Percentiles rank a stretch among this genome's conserved stretches.
These are phyloP conservation scores for Aureobasidium subglaciale DNA, from an alignment of 2,329 filamentous ascomycete species.

Conservation along the genomic window DNA sequence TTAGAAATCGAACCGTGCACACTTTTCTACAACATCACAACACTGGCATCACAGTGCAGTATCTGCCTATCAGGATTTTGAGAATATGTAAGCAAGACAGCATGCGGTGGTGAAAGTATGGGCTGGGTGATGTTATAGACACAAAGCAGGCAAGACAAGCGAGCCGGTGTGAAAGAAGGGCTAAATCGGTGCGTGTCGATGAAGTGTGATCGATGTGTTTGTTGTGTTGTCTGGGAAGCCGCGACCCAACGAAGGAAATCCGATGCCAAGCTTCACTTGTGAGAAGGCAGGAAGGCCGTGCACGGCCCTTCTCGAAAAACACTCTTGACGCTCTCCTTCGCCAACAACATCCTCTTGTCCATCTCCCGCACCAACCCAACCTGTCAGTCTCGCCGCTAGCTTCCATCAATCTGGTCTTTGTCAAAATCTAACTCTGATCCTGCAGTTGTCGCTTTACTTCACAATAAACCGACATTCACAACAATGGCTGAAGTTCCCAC, in stretches of 20 bases:
- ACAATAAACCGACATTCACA: constrained; percentile 4
- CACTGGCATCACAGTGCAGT: not conserved
- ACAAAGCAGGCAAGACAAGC: no score
- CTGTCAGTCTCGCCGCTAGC: not conserved
- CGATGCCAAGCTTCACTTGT: not conserved
- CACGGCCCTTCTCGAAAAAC: not conserved
- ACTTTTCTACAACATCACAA: not conserved
- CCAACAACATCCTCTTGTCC: not conserved
- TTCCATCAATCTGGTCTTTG: not conserved
- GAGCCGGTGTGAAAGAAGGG: not conserved
- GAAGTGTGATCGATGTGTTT: not conserved
- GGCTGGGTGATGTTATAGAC: no score
- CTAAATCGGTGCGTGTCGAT: not conserved
- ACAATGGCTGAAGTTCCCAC: constrained; percentile 69
- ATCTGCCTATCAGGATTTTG: not conserved
- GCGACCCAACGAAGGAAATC: no score
- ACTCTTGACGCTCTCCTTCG: not conserved
- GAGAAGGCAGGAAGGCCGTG: not conserved
- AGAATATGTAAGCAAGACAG: not conserved
- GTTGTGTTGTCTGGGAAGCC: not conserved
- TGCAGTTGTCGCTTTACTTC: not conserved
- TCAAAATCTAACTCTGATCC: not conserved
- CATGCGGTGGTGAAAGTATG: no score
- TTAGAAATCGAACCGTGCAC: constrained; percentile 7
- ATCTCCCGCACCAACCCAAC: not conserved